A percentile compares a stretch with the other conserved stretches of the same genome.
These are phyloP conservation scores for Ophiorrhiza pumila DNA, from an alignment of 257 asterid species.

Conservation along the genomic window DNA sequence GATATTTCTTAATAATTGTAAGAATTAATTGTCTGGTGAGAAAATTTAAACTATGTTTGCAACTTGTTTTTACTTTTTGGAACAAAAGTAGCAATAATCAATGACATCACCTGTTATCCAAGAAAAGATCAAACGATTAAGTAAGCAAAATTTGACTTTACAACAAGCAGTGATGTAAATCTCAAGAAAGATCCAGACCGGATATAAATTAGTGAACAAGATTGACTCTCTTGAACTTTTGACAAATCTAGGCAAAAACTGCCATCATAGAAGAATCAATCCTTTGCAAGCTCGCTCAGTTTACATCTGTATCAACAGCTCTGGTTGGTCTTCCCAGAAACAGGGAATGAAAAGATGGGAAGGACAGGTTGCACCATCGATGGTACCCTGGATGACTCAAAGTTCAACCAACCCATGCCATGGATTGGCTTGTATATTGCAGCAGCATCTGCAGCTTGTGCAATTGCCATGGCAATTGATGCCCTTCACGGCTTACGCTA, in stretches of 20 bases:
- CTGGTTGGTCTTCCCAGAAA: neutral
- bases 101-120: neutral
- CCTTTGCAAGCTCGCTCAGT: neutral
- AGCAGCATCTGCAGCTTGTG: conserved; percentile 61
- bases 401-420: conserved; percentile 32
- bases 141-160: neutral
- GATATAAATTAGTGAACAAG: neutral
- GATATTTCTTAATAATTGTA: too few species aligned
- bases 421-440: conserved; percentile 52
- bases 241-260: neutral
- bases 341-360: conserved; percentile 32
- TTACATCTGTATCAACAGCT: neutral
- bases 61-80: too few species aligned
- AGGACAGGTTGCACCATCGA: conserved; percentile 43
- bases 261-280: neutral
- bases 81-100: neutral
- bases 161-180: neutral
- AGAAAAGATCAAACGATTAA: neutral
- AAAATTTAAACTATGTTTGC: too few species aligned
- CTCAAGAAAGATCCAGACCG: neutral
- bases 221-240: neutral
- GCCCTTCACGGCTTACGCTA: conserved; percentile 16
- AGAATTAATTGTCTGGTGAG: too few species aligned
- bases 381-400: conserved; percentile 30
- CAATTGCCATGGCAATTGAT: conserved; percentile 26